A percentile compares a stretch with the other conserved stretches of the same genome.
Evolutionary conservation across 2,329 filamentous ascomycete genomes (phyloP).

Genomic region (Fusarium globosum): DNA sequence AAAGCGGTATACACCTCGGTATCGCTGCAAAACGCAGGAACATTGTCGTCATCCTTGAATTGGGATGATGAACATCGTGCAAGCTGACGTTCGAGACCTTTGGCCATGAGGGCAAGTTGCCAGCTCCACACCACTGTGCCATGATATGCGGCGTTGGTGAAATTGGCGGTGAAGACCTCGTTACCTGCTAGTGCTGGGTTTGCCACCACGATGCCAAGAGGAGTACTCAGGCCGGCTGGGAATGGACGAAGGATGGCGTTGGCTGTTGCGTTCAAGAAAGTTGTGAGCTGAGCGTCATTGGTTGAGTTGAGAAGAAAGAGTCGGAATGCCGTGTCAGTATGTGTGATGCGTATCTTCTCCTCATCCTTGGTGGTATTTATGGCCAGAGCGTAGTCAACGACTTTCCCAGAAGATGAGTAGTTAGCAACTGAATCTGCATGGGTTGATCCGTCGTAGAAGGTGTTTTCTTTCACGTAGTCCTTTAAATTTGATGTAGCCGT

Average conservation of each 20-base stretch:
- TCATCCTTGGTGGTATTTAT: slow-evolving; percentile 64
- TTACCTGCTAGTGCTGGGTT: slow-evolving; percentile 68
- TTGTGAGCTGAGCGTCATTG: slow-evolving; percentile 65
- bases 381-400: slow-evolving; percentile 67
- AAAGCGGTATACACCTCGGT: slow-evolving; percentile 57
- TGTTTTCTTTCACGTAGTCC: slow-evolving; percentile 56
- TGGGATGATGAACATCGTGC: slow-evolving; percentile 55
- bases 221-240: slow-evolving; percentile 67
- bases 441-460: slow-evolving; percentile 58
- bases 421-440: slow-evolving; percentile 52
- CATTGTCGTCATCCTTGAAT: background rate
- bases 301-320: slow-evolving; percentile 71
- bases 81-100: slow-evolving; percentile 68
- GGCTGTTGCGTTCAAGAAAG: slow-evolving; percentile 67
- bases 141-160: slow-evolving; percentile 67
- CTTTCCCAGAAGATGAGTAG: slow-evolving; percentile 48
- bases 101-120: slow-evolving; percentile 73
- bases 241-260: slow-evolving; percentile 68
- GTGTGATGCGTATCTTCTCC: slow-evolving; percentile 66
- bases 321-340: slow-evolving; percentile 73
- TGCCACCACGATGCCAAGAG: slow-evolving; percentile 67
- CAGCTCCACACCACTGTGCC: slow-evolving; percentile 74
- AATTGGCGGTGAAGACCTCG: slow-evolving; percentile 60
- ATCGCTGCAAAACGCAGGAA: slow-evolving; percentile 63
- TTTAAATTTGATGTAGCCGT: slow-evolving; percentile 60